Base-by-base conservation (phyloP, 257 asterid species). In the Capsicum baccatum region DNA sequence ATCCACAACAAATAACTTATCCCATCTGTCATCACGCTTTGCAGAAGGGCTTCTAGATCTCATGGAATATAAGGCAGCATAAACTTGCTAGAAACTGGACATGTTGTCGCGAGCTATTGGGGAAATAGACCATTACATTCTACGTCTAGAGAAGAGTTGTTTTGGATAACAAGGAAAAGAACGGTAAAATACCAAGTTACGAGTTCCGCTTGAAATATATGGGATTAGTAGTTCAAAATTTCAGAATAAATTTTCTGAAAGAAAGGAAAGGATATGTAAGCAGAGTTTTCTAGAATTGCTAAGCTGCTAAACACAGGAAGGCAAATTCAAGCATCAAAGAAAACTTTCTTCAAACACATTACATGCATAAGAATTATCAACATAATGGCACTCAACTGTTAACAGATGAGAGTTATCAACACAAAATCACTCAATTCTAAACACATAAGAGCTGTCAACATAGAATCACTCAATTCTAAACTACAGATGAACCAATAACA, bases 261-360 rank as follows among this genome's bases (percentile, higher is more conserved):
- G 42, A 73, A 48, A 48, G 7, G 60, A 19, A 19, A 19, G 59
- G 80, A 47, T 59, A 73, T 73, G 11, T 73, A 73, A 73, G 59
- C 42, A 3, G 39, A n/a, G 33, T 71, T 71, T 6, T 71, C 56
- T 26, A 64, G n/a, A 33, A 64, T 26, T 2, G 35, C 80, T 19
- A 47, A 69, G 56, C 33, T 8, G 11, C 79, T 16, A 16, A 69
- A 69, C 8, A 8, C n/a, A 44, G 0, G 21, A 6, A 9, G 1
- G 6, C 58, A 48, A 39, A 73, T 73, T 3, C 42, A n/a, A 19
- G 8, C 48, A 47, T 74, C 80, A 48, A 60, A 50, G 8, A 74
- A 60, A 74, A 21, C 80, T 74, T 74, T 74, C 80, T 19, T 74
- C 80, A 74, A 50, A 50, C 80, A 74, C 33, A 9, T 68, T 3